These are phyloP conservation scores for Dictyostelium discoideum DNA, from an alignment of 78 protist genomes.

Conservation along the genomic window dicty_2.7 NC_007088.5:4315501-4316000, in stretches of 20 bases:
- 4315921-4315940: background rate
- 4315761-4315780: background rate
- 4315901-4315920: background rate
- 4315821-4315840: background rate
- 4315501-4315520: background rate
- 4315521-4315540: background rate
- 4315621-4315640: background rate
- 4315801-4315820: background rate
- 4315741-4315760: background rate
- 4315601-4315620: conserved; percentile 13
- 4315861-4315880: background rate
- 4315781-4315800: background rate
- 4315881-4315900: background rate
- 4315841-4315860: background rate
- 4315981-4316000: conserved; percentile 46
- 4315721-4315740: background rate
- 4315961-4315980: conserved; percentile 35
- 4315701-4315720: background rate
- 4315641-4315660: background rate
- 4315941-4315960: background rate
- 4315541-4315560: background rate
- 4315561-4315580: background rate
- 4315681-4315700: background rate
- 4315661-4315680: background rate
- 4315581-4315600: background rate